Percentiles rank a stretch among this genome's conserved stretches.
Evolutionary conservation across 371 early-diverging fungal genomes (phyloP).

Genomic region (Mortierella sp.): DNA sequence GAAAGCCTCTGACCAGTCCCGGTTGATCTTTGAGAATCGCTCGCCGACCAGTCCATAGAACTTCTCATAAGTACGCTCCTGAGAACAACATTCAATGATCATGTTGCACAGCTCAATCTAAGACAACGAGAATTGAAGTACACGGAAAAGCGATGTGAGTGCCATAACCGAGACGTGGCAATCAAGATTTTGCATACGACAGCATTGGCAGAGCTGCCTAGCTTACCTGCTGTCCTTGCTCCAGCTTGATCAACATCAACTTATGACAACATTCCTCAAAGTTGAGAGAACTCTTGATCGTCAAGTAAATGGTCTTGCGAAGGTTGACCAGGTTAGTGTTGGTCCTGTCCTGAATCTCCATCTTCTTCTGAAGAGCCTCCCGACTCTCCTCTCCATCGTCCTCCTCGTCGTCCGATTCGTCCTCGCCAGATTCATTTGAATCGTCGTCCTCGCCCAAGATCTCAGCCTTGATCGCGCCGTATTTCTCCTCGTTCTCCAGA

Average conservation of each 20-base stretch:
- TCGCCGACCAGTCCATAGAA: slow-evolving; percentile 96
- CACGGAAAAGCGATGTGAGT: not conserved
- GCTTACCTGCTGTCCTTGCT: slow-evolving; percentile 84
- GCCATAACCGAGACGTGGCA: not conserved
- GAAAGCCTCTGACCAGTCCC: slow-evolving; percentile 86
- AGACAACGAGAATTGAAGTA: not conserved
- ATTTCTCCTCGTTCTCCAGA: slow-evolving; percentile 87
- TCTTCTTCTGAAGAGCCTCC: slow-evolving; percentile 51
- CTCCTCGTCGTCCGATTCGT: slow-evolving; percentile 62
- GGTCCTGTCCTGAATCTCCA: slow-evolving; percentile 91
- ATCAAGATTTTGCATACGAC: not conserved
- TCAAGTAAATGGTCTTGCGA: slow-evolving; percentile 94
- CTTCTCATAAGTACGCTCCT: slow-evolving; percentile 94
- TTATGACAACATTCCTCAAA: slow-evolving; percentile 98
- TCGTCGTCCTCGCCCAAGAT: slow-evolving; percentile 88
- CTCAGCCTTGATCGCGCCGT: slow-evolving; percentile 84
- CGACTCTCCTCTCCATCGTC: slow-evolving; percentile 65
- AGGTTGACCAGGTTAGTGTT: slow-evolving; percentile 91
- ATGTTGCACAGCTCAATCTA: slow-evolving; percentile 93
- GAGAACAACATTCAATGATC: slow-evolving; percentile 97
- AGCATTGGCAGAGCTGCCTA: not conserved
- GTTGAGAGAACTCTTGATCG: slow-evolving; percentile 95
- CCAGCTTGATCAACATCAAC: slow-evolving; percentile 87
- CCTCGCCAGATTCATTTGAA: slow-evolving; percentile 64
- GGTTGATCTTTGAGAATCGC: slow-evolving; percentile 91